These are phyloP conservation scores for Mucor lusitanicus DNA, from an alignment of 371 early-diverging fungal species.

Conservation along the genomic window DNA sequence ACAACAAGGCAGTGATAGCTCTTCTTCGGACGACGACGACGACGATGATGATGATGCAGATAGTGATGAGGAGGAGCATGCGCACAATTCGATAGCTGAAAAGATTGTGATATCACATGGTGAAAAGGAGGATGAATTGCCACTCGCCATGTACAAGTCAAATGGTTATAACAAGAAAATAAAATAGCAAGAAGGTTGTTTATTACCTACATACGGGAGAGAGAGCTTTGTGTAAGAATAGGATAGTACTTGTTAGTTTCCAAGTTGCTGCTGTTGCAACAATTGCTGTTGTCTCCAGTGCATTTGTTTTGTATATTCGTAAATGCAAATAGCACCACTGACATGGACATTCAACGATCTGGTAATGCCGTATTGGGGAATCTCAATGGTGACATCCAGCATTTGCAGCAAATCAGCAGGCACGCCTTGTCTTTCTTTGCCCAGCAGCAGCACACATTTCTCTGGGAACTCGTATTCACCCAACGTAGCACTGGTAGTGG, in stretches of 20 bases:
- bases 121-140: constrained; percentile 39
- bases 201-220: background rate
- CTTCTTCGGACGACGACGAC: constrained; percentile 21
- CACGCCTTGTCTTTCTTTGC: constrained; percentile 60
- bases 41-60: background rate
- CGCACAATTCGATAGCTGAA: background rate
- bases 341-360: constrained; percentile 71
- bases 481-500: constrained; percentile 56
- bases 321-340: constrained; percentile 61
- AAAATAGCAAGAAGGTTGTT: background rate
- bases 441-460: constrained; percentile 57
- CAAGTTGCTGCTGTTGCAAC: background rate
- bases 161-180: background rate
- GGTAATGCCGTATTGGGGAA: constrained; percentile 67
- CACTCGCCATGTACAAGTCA: constrained; percentile 29
- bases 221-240: no score
- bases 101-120: background rate
- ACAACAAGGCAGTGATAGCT: constrained; percentile 13
- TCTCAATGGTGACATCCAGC: constrained; percentile 63
- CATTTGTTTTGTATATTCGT: constrained; percentile 62
- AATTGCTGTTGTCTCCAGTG: constrained; percentile 38
- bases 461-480: constrained; percentile 59
- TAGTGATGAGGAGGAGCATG: constrained; percentile 12
- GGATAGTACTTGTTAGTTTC: background rate
- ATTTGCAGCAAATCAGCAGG: constrained; percentile 59